Conservation (phyloP, 257 asterid species). For the Nicotiana otophora region DNA sequence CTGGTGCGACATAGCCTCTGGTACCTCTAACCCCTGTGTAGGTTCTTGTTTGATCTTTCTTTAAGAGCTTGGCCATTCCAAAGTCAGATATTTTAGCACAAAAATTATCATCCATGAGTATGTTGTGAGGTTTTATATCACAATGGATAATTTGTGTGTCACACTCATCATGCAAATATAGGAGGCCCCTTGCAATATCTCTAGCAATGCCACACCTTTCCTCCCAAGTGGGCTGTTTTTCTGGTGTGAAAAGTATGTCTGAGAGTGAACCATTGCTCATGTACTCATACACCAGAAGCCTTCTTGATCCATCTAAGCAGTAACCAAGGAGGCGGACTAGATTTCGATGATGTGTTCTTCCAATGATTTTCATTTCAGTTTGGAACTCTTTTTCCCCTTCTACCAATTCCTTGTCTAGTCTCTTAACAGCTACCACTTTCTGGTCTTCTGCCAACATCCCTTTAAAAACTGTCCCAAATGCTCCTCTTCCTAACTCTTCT, state of each 20-base stretch:
- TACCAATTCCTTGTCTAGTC: constrained; percentile 26
- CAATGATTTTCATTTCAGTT: constrained; percentile 42
- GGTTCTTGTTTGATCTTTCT: constrained; percentile 43
- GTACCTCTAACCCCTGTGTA: constrained; percentile 45
- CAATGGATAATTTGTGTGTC: constrained; percentile 54
- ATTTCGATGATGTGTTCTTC: constrained; percentile 46
- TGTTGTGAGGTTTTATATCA: constrained; percentile 59
- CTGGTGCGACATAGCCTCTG: constrained; percentile 51
- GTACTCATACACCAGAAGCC: constrained; percentile 43
- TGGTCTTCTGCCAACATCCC: constrained; percentile 18
- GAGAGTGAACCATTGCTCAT: constrained; percentile 55
- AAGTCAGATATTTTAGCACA: constrained; percentile 48
- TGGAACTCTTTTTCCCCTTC: constrained; percentile 47
- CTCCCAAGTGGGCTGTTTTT: constrained; percentile 28
- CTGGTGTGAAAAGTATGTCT: constrained; percentile 21
- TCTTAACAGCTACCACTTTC: constrained; percentile 42
- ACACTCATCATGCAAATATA: constrained; percentile 57
- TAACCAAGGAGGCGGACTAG: constrained; percentile 51
- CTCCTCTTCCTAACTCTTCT: constrained; percentile 45
- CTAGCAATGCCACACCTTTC: constrained; percentile 26
- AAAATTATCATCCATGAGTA: constrained; percentile 38
- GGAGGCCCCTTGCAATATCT: constrained; percentile 47
- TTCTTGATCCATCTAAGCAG: constrained; percentile 36
- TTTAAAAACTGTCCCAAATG: constrained; percentile 43
- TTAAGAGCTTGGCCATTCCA: constrained; percentile 51